Evolutionary conservation across 495 filamentous ascomycete genomes (phyloP), one percentile per base, ranked within the genome.

Genomic region (Trichoderma erinaceum): DNA sequence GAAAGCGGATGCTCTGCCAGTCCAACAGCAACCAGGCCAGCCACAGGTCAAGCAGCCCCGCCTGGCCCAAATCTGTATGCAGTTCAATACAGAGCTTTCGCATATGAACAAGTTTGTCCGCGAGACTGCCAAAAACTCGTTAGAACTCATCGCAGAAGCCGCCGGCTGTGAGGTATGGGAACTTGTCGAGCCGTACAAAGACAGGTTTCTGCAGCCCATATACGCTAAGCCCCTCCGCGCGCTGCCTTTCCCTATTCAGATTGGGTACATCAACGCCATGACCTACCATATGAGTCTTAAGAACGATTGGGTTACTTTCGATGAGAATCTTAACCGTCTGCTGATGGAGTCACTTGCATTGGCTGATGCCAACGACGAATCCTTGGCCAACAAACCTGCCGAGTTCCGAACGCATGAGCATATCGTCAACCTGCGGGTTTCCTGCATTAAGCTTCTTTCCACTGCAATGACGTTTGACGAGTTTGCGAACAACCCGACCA

Each of bases 261-360:
- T 99, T 73, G 96, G 95, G 12, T 98, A 94, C 75, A 96, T 99
- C 71, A 95, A 98, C 76, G 96, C 93, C 7, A 92, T 99, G 71
- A 95, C 91, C 0, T 98, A 93, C 76, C 96, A 92, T 76, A 83
- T 99, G 77, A 86, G 88, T 32, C 81, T 98, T 35, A 91, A 94
- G 71, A 86, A 89, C 56, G 89, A 93, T 66, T 92, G 97, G 66
- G 84, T 98, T 25, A 84, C 88, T 16, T 96, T 97, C 75, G 93
- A 97, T 72, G 93, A 97, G 58, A 85, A 91, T 68, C 85, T 97
- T 27, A 96, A 92, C 71, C 86, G 96, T 4, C 80, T 99, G 56
- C 84, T 99, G 70, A 88, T 93, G 83, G 96, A 99, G 76, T 92
- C 94, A 15, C 81, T 98, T 35, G 94, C 92, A 0, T 82, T 98